These are phyloP conservation scores for Trichoderma semiorbis DNA, from an alignment of 2,329 filamentous ascomycete species.

Conservation along the genomic window DNA sequence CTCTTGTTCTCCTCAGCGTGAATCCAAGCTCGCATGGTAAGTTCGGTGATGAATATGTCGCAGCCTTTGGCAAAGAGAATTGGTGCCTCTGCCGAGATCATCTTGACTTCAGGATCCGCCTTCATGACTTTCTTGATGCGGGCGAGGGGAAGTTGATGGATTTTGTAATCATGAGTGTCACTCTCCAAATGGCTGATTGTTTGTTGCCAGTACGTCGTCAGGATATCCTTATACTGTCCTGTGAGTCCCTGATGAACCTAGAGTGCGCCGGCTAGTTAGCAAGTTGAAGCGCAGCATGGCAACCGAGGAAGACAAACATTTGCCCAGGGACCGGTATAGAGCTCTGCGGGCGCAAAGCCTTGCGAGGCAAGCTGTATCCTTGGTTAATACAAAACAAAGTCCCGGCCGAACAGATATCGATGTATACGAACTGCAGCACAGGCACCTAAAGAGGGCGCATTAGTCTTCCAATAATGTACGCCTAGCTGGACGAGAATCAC, in stretches of 20 bases:
- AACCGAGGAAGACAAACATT: constrained; percentile 61
- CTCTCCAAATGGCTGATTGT: constrained; percentile 93
- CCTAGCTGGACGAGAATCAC: constrained; percentile 23
- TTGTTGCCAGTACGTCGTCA: constrained; percentile 99
- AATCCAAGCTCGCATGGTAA: constrained; percentile 99
- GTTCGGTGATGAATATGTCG: constrained; percentile 97
- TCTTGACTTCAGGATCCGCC: constrained; percentile 97
- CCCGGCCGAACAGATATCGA: neutral
- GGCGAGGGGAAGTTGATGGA: constrained; percentile 94
- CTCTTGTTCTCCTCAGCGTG: constrained; percentile 99
- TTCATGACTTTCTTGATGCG: constrained; percentile 99
- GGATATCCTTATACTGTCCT: constrained; percentile 90
- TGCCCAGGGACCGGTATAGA: constrained; percentile 92
- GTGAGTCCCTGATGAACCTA: constrained; percentile 93
- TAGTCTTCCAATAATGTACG: constrained; percentile 12
- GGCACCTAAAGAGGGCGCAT: constrained; percentile 38
- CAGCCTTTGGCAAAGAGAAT: constrained; percentile 98
- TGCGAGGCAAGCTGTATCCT: constrained; percentile 71
- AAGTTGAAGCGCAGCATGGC: neutral
- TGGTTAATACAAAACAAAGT: constrained; percentile 25
- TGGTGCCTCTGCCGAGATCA: constrained; percentile 97
- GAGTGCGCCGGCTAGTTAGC: neutral
- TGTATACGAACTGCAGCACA: constrained; percentile 41
- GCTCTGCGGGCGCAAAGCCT: constrained; percentile 86
- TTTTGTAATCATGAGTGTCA: constrained; percentile 96